phyloP scores from a whole-genome alignment of 1,284 basidiomycete genomes.

The Coniferiporia weirii region DNA sequence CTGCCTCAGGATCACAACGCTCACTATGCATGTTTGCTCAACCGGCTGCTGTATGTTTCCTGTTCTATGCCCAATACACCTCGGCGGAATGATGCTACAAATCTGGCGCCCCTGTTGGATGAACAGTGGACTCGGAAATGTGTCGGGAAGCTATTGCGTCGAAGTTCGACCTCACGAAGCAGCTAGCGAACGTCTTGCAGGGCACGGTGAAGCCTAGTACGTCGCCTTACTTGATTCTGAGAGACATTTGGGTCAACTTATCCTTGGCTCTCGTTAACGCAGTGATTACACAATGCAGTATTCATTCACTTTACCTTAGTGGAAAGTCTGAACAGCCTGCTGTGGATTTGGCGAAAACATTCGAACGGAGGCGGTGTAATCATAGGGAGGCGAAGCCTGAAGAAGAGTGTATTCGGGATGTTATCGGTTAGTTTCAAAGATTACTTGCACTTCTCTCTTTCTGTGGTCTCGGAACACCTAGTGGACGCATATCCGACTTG shows the following conservation, averaged over 20 bases:
- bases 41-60: neutral
- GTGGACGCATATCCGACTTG: neutral
- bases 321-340: conserved; percentile 66
- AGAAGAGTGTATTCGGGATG: conserved; percentile 77
- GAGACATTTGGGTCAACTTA: neutral
- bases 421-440: conserved; percentile 60
- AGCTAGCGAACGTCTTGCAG: conserved; percentile 71
- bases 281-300: conserved; percentile 98
- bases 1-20: conserved; percentile 3
- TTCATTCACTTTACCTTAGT: conserved; percentile 83
- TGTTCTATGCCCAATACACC: conserved; percentile 1
- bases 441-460: conserved; percentile 10
- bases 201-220: conserved; percentile 85
- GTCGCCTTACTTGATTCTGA: conserved; percentile 28
- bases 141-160: conserved; percentile 64
- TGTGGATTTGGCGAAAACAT: conserved; percentile 86
- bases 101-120: too few relatives aligned
- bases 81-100: neutral
- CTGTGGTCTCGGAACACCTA: neutral
- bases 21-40: neutral
- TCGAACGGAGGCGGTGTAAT: conserved; percentile 93
- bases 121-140: conserved; percentile 79
- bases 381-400: conserved; percentile 68
- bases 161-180: conserved; percentile 72
- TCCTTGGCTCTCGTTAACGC: conserved; percentile 26